Evolutionary conservation across 1,284 basidiomycete species (phyloP), one percentile per base, ranked within the genome.

Genomic region (Puccinia coronata): DNA sequence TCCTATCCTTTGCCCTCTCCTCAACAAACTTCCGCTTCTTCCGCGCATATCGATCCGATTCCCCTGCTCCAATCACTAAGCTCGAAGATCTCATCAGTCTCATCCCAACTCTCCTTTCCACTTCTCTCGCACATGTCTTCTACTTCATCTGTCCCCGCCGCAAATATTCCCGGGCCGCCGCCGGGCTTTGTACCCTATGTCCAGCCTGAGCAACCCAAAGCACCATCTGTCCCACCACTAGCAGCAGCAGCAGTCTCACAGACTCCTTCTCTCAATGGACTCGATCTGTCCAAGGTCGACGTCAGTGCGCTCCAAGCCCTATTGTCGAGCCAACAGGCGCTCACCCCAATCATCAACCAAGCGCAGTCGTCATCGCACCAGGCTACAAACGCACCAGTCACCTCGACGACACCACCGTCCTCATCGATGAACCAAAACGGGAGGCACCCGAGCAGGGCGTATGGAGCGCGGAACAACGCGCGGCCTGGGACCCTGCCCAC

Each of bases 181-280:
- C 76, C 76, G 3, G 76, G 76, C 36, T 79, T 79, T 71, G 76
- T 79, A 31, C 76, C 76, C 18, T 79, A 79, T 55, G 63, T 51
- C 31, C 23, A 47, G 47, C 36, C 76, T 53, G 28, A 61, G 28
- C 41, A 43, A 23, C 25, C 41, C 11, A 39, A 39, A 63, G 18
- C 25, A 36, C 55, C 76, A 4, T 70, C 76, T n/a, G 28, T 69
- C 25, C 51, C 51, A 16, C 28, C 57, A 25, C 18, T 36, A 39
- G 20, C 59, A 16, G 28, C 57, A 41, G 31, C 57, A 61, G 28
- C 57, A 41, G 31, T 31, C 31, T 63, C 59, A 63, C 34, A 34
- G 28, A n/a, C 39, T 39, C 67, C 67, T 69, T 4, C 67, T 12
- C 41, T 47, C 16, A 70, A 70, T 67, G 39, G 53, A 23, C 61